A percentile compares a stretch with the other conserved stretches of the same genome.
phyloP scores from a whole-genome alignment of 2,329 filamentous ascomycete genomes.

The Coniochaeta pulveracea region DNA sequence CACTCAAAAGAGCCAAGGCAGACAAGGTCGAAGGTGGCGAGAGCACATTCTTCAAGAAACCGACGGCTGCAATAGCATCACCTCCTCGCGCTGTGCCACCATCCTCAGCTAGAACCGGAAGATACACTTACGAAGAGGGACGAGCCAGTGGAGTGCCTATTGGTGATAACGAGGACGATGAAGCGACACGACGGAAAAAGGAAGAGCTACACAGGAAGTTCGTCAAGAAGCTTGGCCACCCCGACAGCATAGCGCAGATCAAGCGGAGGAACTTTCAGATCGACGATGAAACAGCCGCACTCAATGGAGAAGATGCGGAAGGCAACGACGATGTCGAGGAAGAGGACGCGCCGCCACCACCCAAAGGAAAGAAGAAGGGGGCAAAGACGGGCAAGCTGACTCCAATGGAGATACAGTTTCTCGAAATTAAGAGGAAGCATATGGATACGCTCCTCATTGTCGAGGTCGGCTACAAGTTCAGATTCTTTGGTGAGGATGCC shows the following conservation, averaged over 20 bases:
- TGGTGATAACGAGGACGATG: conserved; percentile 29
- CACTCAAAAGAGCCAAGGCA: conserved; percentile 31
- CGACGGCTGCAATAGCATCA: too few species aligned
- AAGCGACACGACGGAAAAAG: conserved; percentile 43
- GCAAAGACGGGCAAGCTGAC: conserved; percentile 70
- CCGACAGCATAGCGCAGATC: conserved; percentile 65
- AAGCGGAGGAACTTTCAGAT: conserved; percentile 46
- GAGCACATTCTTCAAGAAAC: conserved; percentile 27
- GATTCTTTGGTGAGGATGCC: conserved; percentile 94
- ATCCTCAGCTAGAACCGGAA: conserved; percentile 34
- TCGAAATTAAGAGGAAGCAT: conserved; percentile 88
- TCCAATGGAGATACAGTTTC: conserved; percentile 84
- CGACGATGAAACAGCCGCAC: conserved; percentile 37
- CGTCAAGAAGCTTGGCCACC: conserved; percentile 78
- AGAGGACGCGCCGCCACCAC: conserved; percentile 33
- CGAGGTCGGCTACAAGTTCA: conserved; percentile 96
- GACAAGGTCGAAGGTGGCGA: conserved; percentile 23
- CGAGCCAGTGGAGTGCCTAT: conserved; percentile 26
- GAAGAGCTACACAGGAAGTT: conserved; percentile 72
- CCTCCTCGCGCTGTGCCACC: too few species aligned
- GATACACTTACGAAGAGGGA: conserved; percentile 37
- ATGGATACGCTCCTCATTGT: conserved; percentile 84
- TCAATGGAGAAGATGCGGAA: conserved; percentile 43
- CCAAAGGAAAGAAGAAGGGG: conserved; percentile 55
- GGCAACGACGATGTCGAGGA: conserved; percentile 38